Evolutionary conservation across 2,329 filamentous ascomycete genomes (phyloP).

Genomic region (Elsinoe perseae): DNA sequence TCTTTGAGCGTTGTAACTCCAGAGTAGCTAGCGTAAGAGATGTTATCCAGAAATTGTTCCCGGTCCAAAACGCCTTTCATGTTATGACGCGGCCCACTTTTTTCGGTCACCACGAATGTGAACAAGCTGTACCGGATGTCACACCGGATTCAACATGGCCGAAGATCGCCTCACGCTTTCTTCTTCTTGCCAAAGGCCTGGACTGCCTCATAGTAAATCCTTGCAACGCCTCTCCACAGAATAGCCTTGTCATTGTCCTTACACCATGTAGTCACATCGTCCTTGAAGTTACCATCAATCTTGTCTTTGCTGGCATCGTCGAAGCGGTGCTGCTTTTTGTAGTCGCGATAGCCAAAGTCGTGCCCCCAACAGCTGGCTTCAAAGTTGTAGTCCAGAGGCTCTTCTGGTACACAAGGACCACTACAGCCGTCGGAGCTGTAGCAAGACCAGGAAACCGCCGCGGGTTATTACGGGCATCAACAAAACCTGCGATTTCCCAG

Average conservation of each 20-base stretch:
- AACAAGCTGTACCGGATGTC: background rate
- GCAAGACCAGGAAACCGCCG: background rate
- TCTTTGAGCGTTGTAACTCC: background rate
- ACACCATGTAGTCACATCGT: background rate
- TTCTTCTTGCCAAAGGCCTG: background rate
- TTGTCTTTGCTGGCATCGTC: background rate
- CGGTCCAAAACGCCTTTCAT: background rate
- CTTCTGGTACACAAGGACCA: background rate
- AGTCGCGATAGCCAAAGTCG: background rate
- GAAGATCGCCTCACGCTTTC: background rate
- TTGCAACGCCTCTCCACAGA: background rate
- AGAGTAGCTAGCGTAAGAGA: background rate
- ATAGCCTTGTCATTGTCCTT: background rate
- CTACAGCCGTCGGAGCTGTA: background rate
- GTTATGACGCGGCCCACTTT: background rate
- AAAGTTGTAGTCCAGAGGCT: background rate
- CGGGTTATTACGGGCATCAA: background rate
- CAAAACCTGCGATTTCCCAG: background rate
- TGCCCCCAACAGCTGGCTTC: background rate
- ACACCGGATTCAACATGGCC: background rate
- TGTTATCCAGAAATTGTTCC: background rate
- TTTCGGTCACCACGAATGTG: background rate
- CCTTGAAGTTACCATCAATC: background rate
- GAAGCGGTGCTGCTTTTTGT: background rate
- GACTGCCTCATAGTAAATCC: background rate